Evolutionary conservation across 352 stramenopile genomes (phyloP).

Genomic region (Globisporangium cederbergense): DNA sequence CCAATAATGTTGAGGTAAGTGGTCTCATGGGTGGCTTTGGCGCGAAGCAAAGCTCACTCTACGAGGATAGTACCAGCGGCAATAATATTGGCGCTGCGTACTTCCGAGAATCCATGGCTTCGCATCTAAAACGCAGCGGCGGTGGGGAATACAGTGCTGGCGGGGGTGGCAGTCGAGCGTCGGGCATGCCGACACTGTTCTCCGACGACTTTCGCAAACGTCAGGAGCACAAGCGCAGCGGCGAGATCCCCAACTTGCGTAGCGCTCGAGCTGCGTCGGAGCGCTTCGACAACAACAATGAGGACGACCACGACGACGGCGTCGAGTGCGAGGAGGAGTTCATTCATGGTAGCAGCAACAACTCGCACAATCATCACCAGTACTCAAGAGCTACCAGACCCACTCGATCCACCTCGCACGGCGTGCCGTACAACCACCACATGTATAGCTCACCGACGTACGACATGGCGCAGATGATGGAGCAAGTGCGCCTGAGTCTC

Average conservation of each 20-base stretch:
- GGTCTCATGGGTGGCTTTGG: constrained; percentile 3
- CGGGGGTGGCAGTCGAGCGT: constrained; percentile 15
- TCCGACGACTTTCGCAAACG: constrained; percentile 51
- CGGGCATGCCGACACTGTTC: constrained; percentile 22
- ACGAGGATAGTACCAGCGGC: background rate
- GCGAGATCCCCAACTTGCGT: background rate
- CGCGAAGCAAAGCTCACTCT: background rate
- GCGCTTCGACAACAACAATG: constrained; percentile 20
- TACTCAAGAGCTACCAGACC: background rate
- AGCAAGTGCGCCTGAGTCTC: constrained; percentile 76
- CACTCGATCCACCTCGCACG: background rate
- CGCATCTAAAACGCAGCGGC: background rate
- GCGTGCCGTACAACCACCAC: constrained; percentile 30
- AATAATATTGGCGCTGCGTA: constrained; percentile 33
- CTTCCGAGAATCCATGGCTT: constrained; percentile 34
- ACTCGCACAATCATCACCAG: background rate
- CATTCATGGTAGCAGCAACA: background rate
- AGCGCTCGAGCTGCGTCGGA: background rate
- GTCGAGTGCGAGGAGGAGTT: constrained; percentile 23
- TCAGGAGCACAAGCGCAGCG: constrained; percentile 38
- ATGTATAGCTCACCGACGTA: constrained; percentile 73
- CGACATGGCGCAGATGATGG: constrained; percentile 83
- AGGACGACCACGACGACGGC: constrained; percentile 20
- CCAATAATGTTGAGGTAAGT: background rate
- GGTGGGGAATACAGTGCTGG: too few species aligned